These are phyloP conservation scores for Paratinospora sagittata DNA, from an alignment of 164 flowering plant species.

Conservation along the genomic window DNA sequence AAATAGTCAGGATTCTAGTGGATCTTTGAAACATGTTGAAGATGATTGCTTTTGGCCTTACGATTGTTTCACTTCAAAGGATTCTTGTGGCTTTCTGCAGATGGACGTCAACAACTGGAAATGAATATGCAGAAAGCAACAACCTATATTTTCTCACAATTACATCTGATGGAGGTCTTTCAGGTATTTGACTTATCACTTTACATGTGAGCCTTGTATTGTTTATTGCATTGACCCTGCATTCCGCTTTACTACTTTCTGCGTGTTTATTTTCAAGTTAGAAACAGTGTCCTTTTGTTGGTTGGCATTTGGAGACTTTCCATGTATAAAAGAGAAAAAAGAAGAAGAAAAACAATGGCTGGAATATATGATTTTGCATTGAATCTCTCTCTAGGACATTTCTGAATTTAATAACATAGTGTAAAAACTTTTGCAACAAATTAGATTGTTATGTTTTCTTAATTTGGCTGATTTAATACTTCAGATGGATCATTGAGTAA, in stretches of 20 bases:
- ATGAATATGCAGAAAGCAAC: slow-evolving; percentile 13
- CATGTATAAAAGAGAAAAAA: neutral
- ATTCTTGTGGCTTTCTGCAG: slow-evolving; percentile 14
- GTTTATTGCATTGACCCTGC: neutral
- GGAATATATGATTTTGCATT: neutral
- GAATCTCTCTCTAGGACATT: neutral
- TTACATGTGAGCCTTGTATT: neutral
- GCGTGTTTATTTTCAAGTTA: neutral
- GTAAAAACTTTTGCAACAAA: neutral
- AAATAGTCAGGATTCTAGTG: neutral
- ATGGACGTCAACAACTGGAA: slow-evolving; percentile 23
- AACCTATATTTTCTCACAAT: slow-evolving; percentile 15
- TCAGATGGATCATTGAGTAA: neutral
- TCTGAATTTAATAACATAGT: neutral
- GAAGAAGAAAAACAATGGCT: neutral
- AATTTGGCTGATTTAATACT: neutral
- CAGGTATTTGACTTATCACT: slow-evolving; percentile 13
- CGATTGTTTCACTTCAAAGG: slow-evolving; percentile 3
- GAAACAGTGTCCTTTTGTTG: neutral
- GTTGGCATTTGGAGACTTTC: neutral
- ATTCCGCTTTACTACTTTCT: neutral
- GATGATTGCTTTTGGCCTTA: neutral
- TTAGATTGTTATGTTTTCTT: neutral
- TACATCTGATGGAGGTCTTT: slow-evolving; percentile 20
- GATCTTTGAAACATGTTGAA: neutral